Evolutionary conservation across 1,284 basidiomycete species (phyloP).

Genomic region (Ustilago lituana): DNA sequence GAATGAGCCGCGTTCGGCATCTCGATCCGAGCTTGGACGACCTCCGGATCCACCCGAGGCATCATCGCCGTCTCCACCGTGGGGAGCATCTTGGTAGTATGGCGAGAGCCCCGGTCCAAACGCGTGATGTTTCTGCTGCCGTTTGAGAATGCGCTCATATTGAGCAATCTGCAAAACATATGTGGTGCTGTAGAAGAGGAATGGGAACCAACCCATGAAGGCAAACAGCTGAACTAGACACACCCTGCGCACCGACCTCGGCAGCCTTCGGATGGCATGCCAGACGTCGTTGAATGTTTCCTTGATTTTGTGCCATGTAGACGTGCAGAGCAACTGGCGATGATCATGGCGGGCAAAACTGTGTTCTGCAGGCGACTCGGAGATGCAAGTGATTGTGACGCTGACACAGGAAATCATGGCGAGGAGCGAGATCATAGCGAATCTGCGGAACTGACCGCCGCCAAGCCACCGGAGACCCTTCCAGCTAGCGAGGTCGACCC

Average conservation of each 20-base stretch:
- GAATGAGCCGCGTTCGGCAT: conserved; percentile 57
- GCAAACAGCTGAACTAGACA: conserved; percentile 84
- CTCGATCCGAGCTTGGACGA: conserved; percentile 33
- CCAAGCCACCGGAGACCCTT: conserved; percentile 83
- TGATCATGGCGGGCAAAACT: not conserved
- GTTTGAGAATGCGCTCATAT: conserved; percentile 74
- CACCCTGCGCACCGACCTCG: conserved; percentile 70
- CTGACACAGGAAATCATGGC: conserved; percentile 83
- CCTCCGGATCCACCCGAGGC: no score
- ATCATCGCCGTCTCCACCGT: no score
- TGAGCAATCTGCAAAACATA: conserved; percentile 91
- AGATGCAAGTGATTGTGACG: conserved; percentile 83
- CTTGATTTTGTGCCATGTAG: conserved; percentile 9
- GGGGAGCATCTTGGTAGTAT: no score
- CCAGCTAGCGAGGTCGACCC: conserved; percentile 80
- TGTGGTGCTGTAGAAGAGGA: conserved; percentile 74
- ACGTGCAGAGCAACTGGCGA: conserved; percentile 1
- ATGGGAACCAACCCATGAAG: conserved; percentile 80
- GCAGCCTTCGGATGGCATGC: conserved; percentile 52
- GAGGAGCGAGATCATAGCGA: conserved; percentile 84
- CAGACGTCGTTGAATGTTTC: conserved; percentile 45
- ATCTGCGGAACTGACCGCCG: conserved; percentile 93
- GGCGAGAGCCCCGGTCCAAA: not conserved
- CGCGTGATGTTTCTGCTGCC: conserved; percentile 3
- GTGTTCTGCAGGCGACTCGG: conserved; percentile 60